Conservation (phyloP, 164 flowering plant genomes). For the Magnolia officinalis region DNA sequence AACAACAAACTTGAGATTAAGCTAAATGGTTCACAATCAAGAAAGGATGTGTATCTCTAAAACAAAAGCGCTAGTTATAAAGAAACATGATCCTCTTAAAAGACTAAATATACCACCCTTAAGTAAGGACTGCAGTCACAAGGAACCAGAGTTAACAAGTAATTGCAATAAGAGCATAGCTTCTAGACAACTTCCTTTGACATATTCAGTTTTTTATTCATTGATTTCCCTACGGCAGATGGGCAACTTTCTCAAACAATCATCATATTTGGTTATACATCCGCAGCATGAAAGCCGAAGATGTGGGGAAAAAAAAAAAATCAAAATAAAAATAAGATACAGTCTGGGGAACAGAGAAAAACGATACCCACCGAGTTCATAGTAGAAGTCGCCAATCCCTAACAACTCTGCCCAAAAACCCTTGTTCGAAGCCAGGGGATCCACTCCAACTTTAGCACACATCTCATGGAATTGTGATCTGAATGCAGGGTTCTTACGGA, state of each 20-base stretch:
- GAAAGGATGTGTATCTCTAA: too few relatives aligned
- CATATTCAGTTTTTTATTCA: too few relatives aligned
- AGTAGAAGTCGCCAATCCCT: slow-evolving; percentile 98
- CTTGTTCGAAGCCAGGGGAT: slow-evolving; percentile 92
- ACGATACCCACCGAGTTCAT: slow-evolving; percentile 77
- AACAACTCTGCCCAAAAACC: slow-evolving; percentile 98
- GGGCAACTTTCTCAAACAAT: not conserved
- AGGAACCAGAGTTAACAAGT: not conserved
- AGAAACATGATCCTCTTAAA: not conserved
- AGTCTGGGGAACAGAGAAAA: not conserved
- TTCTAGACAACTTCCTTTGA: not conserved
- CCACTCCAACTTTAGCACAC: slow-evolving; percentile 98
- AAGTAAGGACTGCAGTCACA: not conserved
- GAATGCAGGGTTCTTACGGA: slow-evolving; percentile 91
- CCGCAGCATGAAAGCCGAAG: not conserved
- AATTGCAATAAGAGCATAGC: not conserved
- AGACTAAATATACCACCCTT: not conserved
- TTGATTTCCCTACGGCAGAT: too few relatives aligned
- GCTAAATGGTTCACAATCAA: not conserved
- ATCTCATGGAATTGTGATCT: slow-evolving; percentile 95
- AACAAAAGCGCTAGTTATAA: not conserved
- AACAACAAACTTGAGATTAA: too few relatives aligned
- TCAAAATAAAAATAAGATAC: not conserved
- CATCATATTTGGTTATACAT: not conserved
- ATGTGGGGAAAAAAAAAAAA: too few relatives aligned